phyloP scores from a whole-genome alignment of 805 yeast species.

The Kockiozyma suomiensis region DNA sequence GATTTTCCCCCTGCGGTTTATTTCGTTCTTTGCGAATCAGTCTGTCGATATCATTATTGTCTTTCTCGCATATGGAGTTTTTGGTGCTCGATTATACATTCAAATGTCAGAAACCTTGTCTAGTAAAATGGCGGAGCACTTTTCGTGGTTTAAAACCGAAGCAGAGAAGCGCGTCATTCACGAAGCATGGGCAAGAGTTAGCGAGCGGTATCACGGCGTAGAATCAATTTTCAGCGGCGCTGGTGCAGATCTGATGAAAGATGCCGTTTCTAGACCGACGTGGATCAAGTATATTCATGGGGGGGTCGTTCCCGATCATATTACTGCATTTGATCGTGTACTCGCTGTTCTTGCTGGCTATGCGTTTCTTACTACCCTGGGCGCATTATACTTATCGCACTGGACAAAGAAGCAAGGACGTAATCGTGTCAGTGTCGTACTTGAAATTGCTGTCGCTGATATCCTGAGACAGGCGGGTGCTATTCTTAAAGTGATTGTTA shows the following conservation, averaged over 20 bases:
- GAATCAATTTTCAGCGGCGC: constrained; percentile 3
- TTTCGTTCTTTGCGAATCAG: constrained; percentile 22
- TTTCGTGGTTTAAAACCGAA: constrained; percentile 4
- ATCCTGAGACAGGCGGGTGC: constrained; percentile 41
- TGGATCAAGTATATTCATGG: constrained; percentile 24
- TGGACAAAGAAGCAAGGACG: constrained; percentile 2
- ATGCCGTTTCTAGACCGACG: constrained; percentile 10
- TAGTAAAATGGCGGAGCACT: neutral
- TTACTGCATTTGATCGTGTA: constrained; percentile 23
- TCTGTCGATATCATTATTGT: constrained; percentile 21
- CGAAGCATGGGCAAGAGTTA: constrained; percentile 14
- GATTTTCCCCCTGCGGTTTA: constrained; percentile 12
- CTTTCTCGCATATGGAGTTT: constrained; percentile 1
- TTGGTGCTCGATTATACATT: neutral
- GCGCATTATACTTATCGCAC: constrained; percentile 24
- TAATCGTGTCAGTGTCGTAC: constrained; percentile 8
- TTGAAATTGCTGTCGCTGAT: constrained; percentile 26
- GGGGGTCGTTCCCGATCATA: constrained; percentile 17
- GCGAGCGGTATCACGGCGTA: constrained; percentile 3
- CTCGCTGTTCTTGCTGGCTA: constrained; percentile 29
- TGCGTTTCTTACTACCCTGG: constrained; percentile 16
- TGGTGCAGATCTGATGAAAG: neutral
- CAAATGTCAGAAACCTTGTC: neutral
- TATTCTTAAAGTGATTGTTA: constrained; percentile 70
- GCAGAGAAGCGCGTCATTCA: constrained; percentile 10